These are phyloP conservation scores for Schizochytrium sp. DNA, from an alignment of 108 stramenopile species.

Conservation along the genomic window DNA sequence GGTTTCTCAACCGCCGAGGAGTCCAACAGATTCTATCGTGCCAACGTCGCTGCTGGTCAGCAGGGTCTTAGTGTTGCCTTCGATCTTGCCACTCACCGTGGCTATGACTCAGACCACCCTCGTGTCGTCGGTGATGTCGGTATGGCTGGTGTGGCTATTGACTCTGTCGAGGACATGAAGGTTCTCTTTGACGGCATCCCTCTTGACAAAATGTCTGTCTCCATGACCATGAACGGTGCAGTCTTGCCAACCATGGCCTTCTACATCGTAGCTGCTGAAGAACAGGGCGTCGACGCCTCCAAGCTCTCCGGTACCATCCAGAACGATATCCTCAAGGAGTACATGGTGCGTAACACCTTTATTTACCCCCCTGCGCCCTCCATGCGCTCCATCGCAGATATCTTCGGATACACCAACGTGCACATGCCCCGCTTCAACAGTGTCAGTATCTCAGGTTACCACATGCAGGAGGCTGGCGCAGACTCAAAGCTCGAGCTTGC, in stretches of 20 bases:
- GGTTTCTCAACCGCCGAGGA: conserved; percentile 98
- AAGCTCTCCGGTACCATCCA: conserved; percentile 93
- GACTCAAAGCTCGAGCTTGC: conserved; percentile 95
- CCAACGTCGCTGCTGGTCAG: conserved; percentile 92
- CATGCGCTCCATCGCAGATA: conserved; percentile 70
- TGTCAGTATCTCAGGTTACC: conserved; percentile 95
- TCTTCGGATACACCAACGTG: conserved; percentile 81
- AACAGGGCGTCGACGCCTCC: conserved; percentile 73
- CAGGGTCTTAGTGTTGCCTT: conserved; percentile 95
- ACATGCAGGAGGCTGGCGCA: conserved; percentile 99
- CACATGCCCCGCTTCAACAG: conserved; percentile 97
- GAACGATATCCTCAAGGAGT: conserved; percentile 99
- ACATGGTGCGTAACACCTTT: conserved; percentile 88
- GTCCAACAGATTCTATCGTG: conserved; percentile 89
- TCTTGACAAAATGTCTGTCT: conserved; percentile 90
- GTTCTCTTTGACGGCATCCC: conserved; percentile 95
- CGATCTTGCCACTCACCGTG: conserved; percentile 96
- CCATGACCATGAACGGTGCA: conserved; percentile 99
- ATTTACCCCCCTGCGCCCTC: conserved; percentile 78
- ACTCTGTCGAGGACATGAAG: conserved; percentile 94
- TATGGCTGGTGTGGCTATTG: conserved; percentile 98
- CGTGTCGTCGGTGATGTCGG: conserved; percentile 96
- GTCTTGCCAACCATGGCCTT: conserved; percentile 93
- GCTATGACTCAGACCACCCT: conserved; percentile 95
- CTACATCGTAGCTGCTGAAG: conserved; percentile 92